Conservation (phyloP, 225 moss, liverwort and hornwort genomes). For the Thuidium tamariscinum region DNA sequence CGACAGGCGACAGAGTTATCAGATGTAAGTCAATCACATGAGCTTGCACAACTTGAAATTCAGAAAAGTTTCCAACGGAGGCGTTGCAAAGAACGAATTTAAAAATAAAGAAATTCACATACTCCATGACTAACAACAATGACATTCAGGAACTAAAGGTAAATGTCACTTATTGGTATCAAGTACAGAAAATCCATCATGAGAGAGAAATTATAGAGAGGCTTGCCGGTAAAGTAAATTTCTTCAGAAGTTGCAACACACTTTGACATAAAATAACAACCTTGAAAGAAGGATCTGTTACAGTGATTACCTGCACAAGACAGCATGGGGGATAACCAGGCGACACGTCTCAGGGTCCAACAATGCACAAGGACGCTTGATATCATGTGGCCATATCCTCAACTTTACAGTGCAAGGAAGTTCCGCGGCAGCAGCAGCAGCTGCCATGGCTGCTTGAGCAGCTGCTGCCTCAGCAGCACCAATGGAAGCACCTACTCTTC, state of each 20-base stretch:
- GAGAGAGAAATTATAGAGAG: neutral
- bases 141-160: neutral
- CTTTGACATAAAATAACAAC: neutral
- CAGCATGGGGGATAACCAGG: conserved; percentile 95
- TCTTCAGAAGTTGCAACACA: neutral
- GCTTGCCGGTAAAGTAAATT: neutral
- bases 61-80: neutral
- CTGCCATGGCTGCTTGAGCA: conserved; percentile 70
- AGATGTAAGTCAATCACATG: neutral
- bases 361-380: conserved; percentile 73
- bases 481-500: conserved; percentile 65
- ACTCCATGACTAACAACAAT: neutral
- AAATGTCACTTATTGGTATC: neutral
- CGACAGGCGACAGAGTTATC: neutral
- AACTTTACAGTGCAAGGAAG: conserved; percentile 98
- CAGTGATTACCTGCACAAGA: conserved; percentile 76
- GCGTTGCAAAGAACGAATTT: neutral
- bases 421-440: conserved; percentile 68
- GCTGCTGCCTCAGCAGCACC: conserved; percentile 75
- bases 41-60: neutral
- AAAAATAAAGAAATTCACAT: neutral
- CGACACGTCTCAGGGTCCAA: conserved; percentile 86
- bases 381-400: conserved; percentile 98
- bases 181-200: neutral
- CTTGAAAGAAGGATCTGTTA: neutral